phyloP scores from a whole-genome alignment of 345 rosid genomes.

The Kernera saxatilis region DNA sequence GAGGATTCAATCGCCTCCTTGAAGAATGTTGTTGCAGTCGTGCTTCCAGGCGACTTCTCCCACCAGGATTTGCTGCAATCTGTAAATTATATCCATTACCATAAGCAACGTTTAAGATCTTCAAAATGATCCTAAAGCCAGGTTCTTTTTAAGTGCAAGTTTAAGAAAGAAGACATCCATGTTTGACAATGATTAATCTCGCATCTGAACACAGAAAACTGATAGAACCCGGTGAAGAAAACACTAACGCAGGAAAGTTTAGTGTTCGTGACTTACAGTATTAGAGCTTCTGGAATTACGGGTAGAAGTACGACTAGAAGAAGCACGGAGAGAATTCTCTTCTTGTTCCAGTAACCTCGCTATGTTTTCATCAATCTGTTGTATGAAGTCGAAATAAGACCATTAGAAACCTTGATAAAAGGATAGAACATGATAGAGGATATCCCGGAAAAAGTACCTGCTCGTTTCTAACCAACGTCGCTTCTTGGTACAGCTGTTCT shows the following conservation, averaged over 20 bases:
- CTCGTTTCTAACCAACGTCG: constrained; percentile 25
- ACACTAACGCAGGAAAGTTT: not conserved
- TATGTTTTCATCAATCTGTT: constrained; percentile 58
- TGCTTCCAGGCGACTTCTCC: constrained; percentile 37
- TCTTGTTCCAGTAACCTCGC: constrained; percentile 61
- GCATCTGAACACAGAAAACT: not conserved
- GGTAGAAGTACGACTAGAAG: constrained; percentile 26
- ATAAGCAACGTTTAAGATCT: not conserved
- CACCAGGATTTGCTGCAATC: constrained; percentile 26
- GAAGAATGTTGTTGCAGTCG: constrained; percentile 38
- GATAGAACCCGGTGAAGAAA: not conserved
- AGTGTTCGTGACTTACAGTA: constrained; percentile 38
- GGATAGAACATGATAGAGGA: not conserved
- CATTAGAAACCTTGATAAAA: constrained; percentile 1
- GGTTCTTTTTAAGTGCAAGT: not conserved
- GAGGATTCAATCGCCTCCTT: constrained; percentile 45
- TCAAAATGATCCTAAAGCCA: constrained; percentile 2
- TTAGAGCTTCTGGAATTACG: constrained; percentile 23
- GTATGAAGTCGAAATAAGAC: not conserved
- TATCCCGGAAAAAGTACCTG: constrained; percentile 37
- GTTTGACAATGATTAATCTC: not conserved
- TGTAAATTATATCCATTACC: constrained; percentile 7
- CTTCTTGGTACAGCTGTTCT: constrained; percentile 75
- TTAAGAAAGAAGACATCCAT: not conserved
- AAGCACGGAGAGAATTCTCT: constrained; percentile 40